Percentiles rank a stretch among this genome's conserved stretches.
Evolutionary conservation across 345 rosid species (phyloP).

Genomic region (Populus euphratica): DNA sequence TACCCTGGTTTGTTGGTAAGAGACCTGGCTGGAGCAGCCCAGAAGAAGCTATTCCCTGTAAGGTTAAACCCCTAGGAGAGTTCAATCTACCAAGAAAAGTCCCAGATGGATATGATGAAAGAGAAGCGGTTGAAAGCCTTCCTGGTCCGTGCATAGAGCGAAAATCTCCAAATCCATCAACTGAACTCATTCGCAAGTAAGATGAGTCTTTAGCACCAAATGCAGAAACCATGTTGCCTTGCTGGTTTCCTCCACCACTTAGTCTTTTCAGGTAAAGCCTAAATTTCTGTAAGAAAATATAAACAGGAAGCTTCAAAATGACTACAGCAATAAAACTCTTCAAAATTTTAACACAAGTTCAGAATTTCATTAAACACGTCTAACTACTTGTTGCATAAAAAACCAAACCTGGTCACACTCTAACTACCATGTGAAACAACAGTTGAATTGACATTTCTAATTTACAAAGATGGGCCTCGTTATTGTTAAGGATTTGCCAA

Average conservation of each 20-base stretch:
- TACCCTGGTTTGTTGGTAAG: constrained; percentile 37
- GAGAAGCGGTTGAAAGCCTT: constrained; percentile 43
- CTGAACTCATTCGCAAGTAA: constrained; percentile 45
- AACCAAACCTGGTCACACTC: neutral
- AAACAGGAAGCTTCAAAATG: neutral
- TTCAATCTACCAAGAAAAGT: constrained; percentile 53
- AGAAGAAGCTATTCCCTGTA: constrained; percentile 52
- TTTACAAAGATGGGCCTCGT: neutral
- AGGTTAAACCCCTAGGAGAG: constrained; percentile 45
- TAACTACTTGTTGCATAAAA: neutral
- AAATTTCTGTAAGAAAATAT: constrained; percentile 56
- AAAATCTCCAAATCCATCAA: constrained; percentile 58
- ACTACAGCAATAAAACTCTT: neutral
- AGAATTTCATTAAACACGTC: neutral
- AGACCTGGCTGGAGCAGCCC: constrained; percentile 42
- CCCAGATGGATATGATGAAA: constrained; percentile 49
- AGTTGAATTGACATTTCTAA: neutral
- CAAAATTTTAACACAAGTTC: neutral
- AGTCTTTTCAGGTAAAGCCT: constrained; percentile 77
- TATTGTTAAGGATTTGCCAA: neutral
- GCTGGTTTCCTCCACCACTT: constrained; percentile 43
- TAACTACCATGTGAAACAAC: neutral
- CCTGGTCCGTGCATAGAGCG: constrained; percentile 45
- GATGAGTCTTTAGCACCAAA: constrained; percentile 56
- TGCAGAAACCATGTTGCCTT: constrained; percentile 50